These are phyloP conservation scores for Aureobasidium subglaciale DNA, from an alignment of 2,329 filamentous ascomycete genomes.

Conservation along the genomic window DNA sequence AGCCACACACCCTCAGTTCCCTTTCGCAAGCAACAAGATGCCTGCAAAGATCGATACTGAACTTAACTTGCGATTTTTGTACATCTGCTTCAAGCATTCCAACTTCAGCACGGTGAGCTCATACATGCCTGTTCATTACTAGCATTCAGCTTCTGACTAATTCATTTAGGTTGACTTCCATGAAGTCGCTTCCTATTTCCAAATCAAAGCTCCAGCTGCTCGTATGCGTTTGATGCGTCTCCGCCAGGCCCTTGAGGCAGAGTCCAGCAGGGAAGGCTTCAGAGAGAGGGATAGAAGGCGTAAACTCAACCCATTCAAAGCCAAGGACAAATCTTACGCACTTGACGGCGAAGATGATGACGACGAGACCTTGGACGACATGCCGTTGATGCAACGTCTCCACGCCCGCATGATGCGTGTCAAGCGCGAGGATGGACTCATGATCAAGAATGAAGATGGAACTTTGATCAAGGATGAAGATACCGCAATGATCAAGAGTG, in stretches of 20 bases:
- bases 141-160: no score
- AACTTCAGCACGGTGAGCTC: conserved; percentile 13
- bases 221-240: conserved; percentile 19
- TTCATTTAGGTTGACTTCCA: conserved; percentile 16
- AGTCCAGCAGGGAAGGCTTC: conserved; percentile 6
- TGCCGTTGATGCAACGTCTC: conserved; percentile 9
- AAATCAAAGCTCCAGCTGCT: conserved; percentile 18
- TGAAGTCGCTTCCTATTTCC: conserved; percentile 16
- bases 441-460: conserved; percentile 9
- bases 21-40: conserved; percentile 15
- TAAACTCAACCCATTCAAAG: conserved; percentile 6
- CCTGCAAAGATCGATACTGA: conserved; percentile 19
- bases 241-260: conserved; percentile 11
- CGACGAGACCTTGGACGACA: conserved; percentile 5
- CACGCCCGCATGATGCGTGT: conserved; percentile 1
- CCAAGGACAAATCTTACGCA: conserved; percentile 8
- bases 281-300: conserved; percentile 1
- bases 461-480: conserved; percentile 4
- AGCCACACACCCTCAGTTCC: no score
- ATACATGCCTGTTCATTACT: not conserved
- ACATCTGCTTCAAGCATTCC: conserved; percentile 17
- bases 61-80: conserved; percentile 18
- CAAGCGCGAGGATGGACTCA: conserved; percentile 6
- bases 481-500: not conserved
- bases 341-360: conserved; percentile 5